These are phyloP conservation scores for Hamamelis virginiana DNA, from an alignment of 164 flowering plant genomes.

Conservation along the genomic window DNA sequence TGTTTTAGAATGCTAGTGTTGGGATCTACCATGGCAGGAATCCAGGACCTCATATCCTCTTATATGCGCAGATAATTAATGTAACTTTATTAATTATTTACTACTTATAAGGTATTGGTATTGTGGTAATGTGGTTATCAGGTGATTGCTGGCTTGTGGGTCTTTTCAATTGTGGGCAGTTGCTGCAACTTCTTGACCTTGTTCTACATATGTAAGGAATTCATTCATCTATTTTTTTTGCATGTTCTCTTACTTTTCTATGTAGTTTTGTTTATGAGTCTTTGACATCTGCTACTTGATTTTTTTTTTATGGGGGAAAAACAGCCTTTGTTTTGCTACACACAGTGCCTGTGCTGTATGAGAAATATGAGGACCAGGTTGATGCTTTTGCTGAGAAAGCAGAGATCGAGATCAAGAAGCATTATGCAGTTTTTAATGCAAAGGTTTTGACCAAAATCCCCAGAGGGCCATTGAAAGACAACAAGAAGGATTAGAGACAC, in stretches of 20 bases:
- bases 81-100: background rate
- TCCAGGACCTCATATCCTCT: too few species aligned
- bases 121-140: constrained; percentile 13
- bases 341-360: constrained; percentile 75
- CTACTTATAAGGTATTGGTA: background rate
- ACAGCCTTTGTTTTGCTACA: constrained; percentile 66
- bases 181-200: constrained; percentile 40
- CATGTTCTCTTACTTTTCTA: background rate
- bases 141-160: constrained; percentile 43
- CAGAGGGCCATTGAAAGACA: constrained; percentile 39
- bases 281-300: background rate
- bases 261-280: background rate
- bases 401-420: constrained; percentile 62
- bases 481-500: constrained; percentile 35
- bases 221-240: background rate
- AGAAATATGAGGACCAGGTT: constrained; percentile 76
- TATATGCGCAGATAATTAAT: too few species aligned
- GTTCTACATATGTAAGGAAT: constrained; percentile 36
- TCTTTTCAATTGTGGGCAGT: constrained; percentile 35
- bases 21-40: too few species aligned
- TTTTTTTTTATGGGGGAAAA: background rate
- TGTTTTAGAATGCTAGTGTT: background rate
- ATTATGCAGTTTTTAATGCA: constrained; percentile 63
- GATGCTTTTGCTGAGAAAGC: constrained; percentile 76
- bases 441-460: constrained; percentile 72